phyloP scores from a whole-genome alignment of 2,329 filamentous ascomycete genomes.

The Verticillium nubilum region DNA sequence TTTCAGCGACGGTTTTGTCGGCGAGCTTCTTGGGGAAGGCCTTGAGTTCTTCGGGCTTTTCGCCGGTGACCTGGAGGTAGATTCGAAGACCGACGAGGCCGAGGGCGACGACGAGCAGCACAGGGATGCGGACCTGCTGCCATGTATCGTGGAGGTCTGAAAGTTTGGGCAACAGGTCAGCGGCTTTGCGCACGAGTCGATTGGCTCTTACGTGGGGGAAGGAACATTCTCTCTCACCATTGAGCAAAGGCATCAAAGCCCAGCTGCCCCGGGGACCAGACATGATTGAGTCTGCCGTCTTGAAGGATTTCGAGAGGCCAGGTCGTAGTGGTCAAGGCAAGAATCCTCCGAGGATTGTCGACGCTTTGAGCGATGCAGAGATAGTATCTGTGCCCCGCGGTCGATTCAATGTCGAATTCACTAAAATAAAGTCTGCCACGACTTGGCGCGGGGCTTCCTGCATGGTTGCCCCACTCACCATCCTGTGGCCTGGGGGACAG shows the following conservation, averaged over 20 bases:
- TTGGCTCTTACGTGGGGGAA: neutral
- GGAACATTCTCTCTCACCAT: neutral
- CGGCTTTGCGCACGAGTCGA: neutral
- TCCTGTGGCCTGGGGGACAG: neutral
- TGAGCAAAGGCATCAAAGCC: neutral
- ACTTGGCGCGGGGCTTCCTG: neutral
- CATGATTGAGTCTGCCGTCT: neutral
- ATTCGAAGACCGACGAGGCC: conserved; percentile 9
- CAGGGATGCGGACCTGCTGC: conserved; percentile 12
- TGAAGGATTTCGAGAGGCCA: neutral
- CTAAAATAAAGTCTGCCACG: neutral
- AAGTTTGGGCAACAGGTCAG: neutral
- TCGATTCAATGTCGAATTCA: neutral
- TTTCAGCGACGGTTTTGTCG: conserved; percentile 7
- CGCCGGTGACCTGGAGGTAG: conserved; percentile 9
- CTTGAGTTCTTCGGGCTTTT: conserved; percentile 7
- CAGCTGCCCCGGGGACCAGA: neutral
- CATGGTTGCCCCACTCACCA: neutral
- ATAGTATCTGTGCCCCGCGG: neutral
- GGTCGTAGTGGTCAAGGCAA: neutral
- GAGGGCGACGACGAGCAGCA: conserved; percentile 8
- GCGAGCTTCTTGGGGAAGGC: conserved; percentile 7
- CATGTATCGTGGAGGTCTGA: conserved; percentile 10
- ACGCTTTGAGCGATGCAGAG: neutral
- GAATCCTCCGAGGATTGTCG: neutral